Conservation (phyloP, 2,329 filamentous ascomycete genomes). For the Colletotrichum echinochloae region DNA sequence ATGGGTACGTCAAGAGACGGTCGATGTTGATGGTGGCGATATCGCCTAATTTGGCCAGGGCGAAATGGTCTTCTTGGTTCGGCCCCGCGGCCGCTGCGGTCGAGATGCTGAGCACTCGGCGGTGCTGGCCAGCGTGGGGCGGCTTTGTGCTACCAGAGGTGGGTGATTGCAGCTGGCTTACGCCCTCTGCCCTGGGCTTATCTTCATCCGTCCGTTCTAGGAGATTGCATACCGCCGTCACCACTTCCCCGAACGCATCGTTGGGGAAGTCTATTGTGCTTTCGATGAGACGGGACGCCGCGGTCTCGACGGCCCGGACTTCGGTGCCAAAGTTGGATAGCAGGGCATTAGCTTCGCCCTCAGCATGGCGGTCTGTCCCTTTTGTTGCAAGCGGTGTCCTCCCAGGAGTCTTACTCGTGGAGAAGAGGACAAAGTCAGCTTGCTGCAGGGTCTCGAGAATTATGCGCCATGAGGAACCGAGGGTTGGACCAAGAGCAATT, state of each 20-base stretch:
- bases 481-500: conserved; percentile 90
- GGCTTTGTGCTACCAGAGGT: conserved; percentile 49
- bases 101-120: conserved; percentile 62
- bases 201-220: conserved; percentile 59
- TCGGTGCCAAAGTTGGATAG: conserved; percentile 81
- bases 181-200: conserved; percentile 45
- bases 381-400: conserved; percentile 62
- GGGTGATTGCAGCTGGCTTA: conserved; percentile 53
- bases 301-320: conserved; percentile 88
- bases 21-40: conserved; percentile 80
- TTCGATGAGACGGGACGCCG: conserved; percentile 87
- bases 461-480: conserved; percentile 89
- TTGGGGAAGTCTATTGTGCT: conserved; percentile 93
- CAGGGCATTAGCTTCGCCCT: conserved; percentile 63
- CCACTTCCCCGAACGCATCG: conserved; percentile 80
- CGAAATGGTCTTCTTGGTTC: conserved; percentile 74
- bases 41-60: conserved; percentile 79
- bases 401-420: conserved; percentile 67
- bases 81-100: conserved; percentile 59
- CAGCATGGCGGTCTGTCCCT: conserved; percentile 60
- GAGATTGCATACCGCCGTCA: conserved; percentile 80
- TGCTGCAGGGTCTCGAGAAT: conserved; percentile 92
- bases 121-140: conserved; percentile 54
- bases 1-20: conserved; percentile 76
- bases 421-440: conserved; percentile 86